A percentile compares a stretch with the other conserved stretches of the same genome.
phyloP scores from a whole-genome alignment of 2,329 filamentous ascomycete genomes.

The Trichoderma citrinoviride region DNA sequence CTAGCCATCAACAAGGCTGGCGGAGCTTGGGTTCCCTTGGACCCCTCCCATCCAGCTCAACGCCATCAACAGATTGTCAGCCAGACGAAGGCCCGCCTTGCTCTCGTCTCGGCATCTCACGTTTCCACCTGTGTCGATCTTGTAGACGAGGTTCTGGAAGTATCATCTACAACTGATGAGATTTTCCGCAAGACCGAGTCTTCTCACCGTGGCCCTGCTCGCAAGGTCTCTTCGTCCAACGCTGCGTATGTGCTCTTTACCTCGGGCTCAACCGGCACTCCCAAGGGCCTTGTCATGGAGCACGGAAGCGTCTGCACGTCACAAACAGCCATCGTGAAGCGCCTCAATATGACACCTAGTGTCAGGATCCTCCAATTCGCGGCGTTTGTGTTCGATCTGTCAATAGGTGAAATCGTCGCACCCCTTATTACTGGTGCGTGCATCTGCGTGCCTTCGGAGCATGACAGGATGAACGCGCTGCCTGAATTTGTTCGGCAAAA shows the following conservation, averaged over 20 bases:
- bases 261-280: conserved; percentile 11
- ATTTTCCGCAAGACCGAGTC: background rate
- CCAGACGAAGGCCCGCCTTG: conserved; percentile 11
- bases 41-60: conserved; percentile 10
- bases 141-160: conserved; percentile 1
- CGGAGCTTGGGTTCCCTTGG: conserved; percentile 15
- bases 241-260: conserved; percentile 18
- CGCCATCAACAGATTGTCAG: conserved; percentile 12
- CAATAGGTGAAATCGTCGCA: conserved; percentile 16
- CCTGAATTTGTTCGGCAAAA: conserved; percentile 9
- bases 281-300: conserved; percentile 19
- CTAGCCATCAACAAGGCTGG: conserved; percentile 18
- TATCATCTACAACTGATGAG: background rate
- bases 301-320: conserved; percentile 16
- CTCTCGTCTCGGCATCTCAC: background rate
- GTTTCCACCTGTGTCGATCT: background rate
- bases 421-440: conserved; percentile 13
- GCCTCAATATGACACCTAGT: background rate
- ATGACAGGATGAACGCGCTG: conserved; percentile 20
- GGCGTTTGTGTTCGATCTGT: conserved; percentile 19
- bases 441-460: conserved; percentile 12
- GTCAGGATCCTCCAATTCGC: conserved; percentile 14
- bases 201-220: background rate
- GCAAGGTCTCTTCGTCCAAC: conserved; percentile 1
- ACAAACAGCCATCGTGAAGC: background rate